Conservation (phyloP, 352 stramenopile genomes). For the Globisporangium cylindrosporum region DNA sequence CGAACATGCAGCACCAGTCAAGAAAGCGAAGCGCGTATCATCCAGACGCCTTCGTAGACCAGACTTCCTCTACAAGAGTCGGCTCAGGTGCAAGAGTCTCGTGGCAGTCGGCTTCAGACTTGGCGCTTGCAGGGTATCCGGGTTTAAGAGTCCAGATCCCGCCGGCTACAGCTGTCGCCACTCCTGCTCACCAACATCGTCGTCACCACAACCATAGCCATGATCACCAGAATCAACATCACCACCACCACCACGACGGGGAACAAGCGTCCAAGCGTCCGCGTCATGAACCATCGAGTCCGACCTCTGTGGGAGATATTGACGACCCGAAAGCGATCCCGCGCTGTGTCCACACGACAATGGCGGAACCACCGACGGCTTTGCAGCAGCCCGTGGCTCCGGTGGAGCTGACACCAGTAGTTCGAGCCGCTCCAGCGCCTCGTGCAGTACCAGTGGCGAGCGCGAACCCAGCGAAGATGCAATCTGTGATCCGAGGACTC, state of each 20-base stretch:
- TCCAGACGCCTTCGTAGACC: neutral
- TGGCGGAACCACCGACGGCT: conserved; percentile 3
- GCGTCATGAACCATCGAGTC: conserved; percentile 35
- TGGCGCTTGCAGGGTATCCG: neutral
- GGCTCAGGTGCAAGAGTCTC: neutral
- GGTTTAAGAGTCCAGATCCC: conserved; percentile 16
- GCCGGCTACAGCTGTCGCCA: neutral
- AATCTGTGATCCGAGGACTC: conserved; percentile 53
- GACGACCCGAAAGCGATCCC: conserved; percentile 20
- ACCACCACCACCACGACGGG: conserved; percentile 14
- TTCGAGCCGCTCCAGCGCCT: conserved; percentile 6
- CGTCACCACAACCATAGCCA: conserved; percentile 4
- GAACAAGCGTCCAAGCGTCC: conserved; percentile 24
- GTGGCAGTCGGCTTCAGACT: neutral
- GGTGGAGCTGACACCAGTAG: neutral
- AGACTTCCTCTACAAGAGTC: neutral
- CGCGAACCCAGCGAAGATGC: conserved; percentile 44
- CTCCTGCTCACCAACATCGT: conserved; percentile 12
- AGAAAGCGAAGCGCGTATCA: conserved; percentile 6
- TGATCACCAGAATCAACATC: conserved; percentile 17
- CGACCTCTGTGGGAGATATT: conserved; percentile 48
- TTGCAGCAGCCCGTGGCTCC: conserved; percentile 2
- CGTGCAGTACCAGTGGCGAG: conserved; percentile 10
- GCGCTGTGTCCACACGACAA: conserved; percentile 17
- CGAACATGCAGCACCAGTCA: neutral